Evolutionary conservation across 2,329 filamentous ascomycete genomes (phyloP).

Genomic region (Knoxdaviesia capensis): DNA sequence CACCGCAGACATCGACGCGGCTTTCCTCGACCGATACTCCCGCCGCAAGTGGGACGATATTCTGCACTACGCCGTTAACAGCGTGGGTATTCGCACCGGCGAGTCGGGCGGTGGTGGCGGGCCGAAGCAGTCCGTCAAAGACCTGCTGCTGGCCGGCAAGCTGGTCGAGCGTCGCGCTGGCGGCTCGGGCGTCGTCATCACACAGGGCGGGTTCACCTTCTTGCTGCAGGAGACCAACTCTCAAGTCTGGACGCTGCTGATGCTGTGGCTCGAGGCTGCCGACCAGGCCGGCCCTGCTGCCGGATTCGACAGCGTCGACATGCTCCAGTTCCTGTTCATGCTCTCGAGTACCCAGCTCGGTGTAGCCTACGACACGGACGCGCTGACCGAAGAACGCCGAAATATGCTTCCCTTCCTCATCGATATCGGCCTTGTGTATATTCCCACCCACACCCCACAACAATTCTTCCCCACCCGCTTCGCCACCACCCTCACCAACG

Average conservation of each 20-base stretch:
- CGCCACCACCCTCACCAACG: slow-evolving; percentile 81
- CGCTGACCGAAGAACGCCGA: slow-evolving; percentile 60
- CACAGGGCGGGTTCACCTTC: slow-evolving; percentile 84
- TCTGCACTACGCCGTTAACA: slow-evolving; percentile 81
- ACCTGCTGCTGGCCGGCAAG: slow-evolving; percentile 59
- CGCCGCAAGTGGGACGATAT: slow-evolving; percentile 89
- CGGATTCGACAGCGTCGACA: slow-evolving; percentile 74
- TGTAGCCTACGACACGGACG: slow-evolving; percentile 71
- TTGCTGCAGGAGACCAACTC: slow-evolving; percentile 87
- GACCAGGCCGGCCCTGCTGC: slow-evolving; percentile 30
- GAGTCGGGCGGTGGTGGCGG: slow-evolving; percentile 25
- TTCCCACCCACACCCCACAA: slow-evolving; percentile 32
- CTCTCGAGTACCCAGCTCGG: slow-evolving; percentile 85
- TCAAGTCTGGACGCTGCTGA: slow-evolving; percentile 87
- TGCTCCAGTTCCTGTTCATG: slow-evolving; percentile 90
- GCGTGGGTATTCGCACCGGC: slow-evolving; percentile 33
- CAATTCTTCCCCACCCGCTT: slow-evolving; percentile 81
- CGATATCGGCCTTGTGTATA: slow-evolving; percentile 84
- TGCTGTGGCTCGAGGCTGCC: slow-evolving; percentile 79
- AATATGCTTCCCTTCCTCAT: slow-evolving; percentile 81
- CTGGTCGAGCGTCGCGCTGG: slow-evolving; percentile 45
- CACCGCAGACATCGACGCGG: slow-evolving; percentile 41
- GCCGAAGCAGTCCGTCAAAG: slow-evolving; percentile 63
- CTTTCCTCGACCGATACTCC: slow-evolving; percentile 69
- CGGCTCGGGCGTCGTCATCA: slow-evolving; percentile 59